Evolutionary conservation across 2,329 filamentous ascomycete species (phyloP).

Genomic region (Talaromyces verruculosus): DNA sequence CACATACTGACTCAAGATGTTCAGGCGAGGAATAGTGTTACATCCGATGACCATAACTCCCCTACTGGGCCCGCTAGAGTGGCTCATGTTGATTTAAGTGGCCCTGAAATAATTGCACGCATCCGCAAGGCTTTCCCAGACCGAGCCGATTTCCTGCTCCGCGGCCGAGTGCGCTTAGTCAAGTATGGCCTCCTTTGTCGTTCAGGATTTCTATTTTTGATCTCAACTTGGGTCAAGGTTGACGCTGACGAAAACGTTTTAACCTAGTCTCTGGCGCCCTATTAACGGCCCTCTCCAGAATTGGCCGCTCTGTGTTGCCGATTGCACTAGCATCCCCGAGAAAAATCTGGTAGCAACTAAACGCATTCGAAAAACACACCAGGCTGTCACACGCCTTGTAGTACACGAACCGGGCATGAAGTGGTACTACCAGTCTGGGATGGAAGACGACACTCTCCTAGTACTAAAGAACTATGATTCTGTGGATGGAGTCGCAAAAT

Average conservation of each 20-base stretch:
- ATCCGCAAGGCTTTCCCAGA: conserved; percentile 2
- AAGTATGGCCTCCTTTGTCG: not conserved
- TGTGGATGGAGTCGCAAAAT: not conserved
- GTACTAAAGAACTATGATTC: not conserved
- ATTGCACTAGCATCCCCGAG: not conserved
- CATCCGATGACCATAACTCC: not conserved
- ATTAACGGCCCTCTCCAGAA: not conserved
- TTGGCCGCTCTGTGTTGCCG: conserved; percentile 1
- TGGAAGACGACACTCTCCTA: not conserved
- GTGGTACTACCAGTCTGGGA: not conserved
- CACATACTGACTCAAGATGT: not conserved
- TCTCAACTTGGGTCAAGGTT: not conserved
- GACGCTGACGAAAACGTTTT: not conserved
- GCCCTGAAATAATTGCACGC: not conserved
- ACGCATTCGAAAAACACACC: not conserved
- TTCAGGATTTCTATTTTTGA: not conserved
- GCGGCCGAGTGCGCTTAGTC: not conserved
- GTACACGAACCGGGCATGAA: not conserved
- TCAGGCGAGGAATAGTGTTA: not conserved
- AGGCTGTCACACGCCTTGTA: not conserved
- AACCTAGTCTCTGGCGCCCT: not conserved
- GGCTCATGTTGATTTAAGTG: not conserved
- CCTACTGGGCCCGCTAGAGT: not conserved
- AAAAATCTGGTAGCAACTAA: not conserved
- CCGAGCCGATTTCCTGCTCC: not conserved